Base-by-base conservation (phyloP, 495 filamentous ascomycete species). In the Talaromyces borbonicus region DNA sequence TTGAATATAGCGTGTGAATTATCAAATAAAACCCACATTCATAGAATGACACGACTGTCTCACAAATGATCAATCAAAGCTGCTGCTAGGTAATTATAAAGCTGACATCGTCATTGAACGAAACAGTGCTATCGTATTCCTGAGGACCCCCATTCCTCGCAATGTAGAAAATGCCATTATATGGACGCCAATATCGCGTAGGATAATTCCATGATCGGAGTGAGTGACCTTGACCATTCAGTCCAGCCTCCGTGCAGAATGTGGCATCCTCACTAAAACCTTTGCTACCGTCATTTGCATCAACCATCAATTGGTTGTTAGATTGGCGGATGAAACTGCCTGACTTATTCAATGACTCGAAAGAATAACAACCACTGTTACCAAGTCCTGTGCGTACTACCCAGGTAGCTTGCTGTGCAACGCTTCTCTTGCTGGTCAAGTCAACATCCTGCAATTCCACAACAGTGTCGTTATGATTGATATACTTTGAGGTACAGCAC, bases 151-250 rank as follows among this genome's bases (percentile, higher is more conserved):
- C 74, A 22, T 78, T 71, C 51, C 65, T 75, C 23, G 69, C 74
- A 23, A 33, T 33, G 31, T 33, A 33, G 16, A 33, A 6, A 5
- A 33, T 33, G 16, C n/a, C 66, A 20, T 50, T 42, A 51, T 66
- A 76, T 48, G 77, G 75, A 33, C 75, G 68, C 57, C 74, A 65
- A 39, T 58, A 77, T 38, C 74, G 67, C 12, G 75, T 75, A 8
- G 75, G 74, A 52, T 76, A 76, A 53, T 58, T 69, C 74, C 74
- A 79, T 5, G 73, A 63, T 22, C 71, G 68, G 38, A 79, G 54
- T 8, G 72, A 62, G 52, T 66, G 54, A 36, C 66, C 69, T 45
- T 33, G 6, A 6, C 31, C 31, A 33, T 33, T 33, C 59, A 77
- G 54, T 12, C 64, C 68, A 32, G 56, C 42, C 55, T 65, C 57